phyloP scores from a whole-genome alignment of 2,329 filamentous ascomycete genomes.

The Aspergillus uvarum region DNA sequence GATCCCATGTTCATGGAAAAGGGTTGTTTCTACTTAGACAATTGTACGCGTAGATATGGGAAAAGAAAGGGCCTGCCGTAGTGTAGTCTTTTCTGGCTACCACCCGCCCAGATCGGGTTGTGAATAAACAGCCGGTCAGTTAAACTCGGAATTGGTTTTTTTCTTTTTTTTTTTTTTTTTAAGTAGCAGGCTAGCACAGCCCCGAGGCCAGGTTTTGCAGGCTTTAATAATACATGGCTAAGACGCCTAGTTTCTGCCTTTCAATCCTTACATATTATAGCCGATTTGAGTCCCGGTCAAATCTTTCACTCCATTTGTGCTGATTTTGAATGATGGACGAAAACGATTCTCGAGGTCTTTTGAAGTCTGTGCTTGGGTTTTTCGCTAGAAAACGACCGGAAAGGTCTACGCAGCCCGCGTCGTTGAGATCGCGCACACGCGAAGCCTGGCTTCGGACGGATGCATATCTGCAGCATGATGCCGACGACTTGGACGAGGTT shows the following conservation, averaged over 20 bases:
- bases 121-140: no score
- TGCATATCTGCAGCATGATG: slow-evolving; percentile 23
- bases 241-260: not conserved
- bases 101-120: not conserved
- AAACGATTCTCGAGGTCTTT: slow-evolving; percentile 11
- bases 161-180: not conserved
- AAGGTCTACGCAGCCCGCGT: slow-evolving; percentile 18
- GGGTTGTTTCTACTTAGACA: not conserved
- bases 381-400: slow-evolving; percentile 25
- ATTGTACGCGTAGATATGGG: not conserved
- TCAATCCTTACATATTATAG: slow-evolving; percentile 1
- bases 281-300: not conserved
- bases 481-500: slow-evolving; percentile 21
- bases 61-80: not conserved
- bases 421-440: slow-evolving; percentile 22
- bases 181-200: not conserved
- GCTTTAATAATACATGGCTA: slow-evolving; percentile 5
- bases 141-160: not conserved
- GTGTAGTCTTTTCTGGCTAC: not conserved
- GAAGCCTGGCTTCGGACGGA: slow-evolving; percentile 29
- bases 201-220: not conserved
- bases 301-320: not conserved
- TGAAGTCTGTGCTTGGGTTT: slow-evolving; percentile 21
- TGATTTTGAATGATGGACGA: slow-evolving; percentile 7
- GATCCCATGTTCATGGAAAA: not conserved